Evolutionary conservation across 2,329 filamentous ascomycete species (phyloP).

Genomic region (Ophiostoma perfectum): DNA sequence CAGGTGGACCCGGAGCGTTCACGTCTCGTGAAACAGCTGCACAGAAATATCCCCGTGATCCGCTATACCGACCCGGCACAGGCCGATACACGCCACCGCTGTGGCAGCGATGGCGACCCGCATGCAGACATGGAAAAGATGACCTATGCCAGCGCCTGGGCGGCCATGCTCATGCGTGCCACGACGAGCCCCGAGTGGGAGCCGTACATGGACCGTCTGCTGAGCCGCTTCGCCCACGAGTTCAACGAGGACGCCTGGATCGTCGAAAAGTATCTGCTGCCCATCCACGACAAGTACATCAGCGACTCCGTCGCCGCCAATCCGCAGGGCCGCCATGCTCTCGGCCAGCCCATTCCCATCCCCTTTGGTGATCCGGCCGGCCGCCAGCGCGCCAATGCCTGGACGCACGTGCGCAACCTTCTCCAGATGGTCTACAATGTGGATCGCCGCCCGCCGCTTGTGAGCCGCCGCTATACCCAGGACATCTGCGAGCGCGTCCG

Average conservation of each 20-base stretch:
- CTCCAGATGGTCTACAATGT: slow-evolving; percentile 41
- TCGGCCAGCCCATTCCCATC: background rate
- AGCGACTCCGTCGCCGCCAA: background rate
- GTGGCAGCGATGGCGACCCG: slow-evolving; percentile 42
- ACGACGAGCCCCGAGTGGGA: slow-evolving; percentile 49
- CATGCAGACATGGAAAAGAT: slow-evolving; percentile 53
- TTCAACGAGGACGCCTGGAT: slow-evolving; percentile 69
- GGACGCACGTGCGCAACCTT: slow-evolving; percentile 36
- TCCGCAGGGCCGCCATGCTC: background rate
- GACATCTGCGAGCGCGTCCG: slow-evolving; percentile 42
- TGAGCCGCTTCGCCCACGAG: slow-evolving; percentile 57
- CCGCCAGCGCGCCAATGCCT: slow-evolving; percentile 30
- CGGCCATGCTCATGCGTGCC: slow-evolving; percentile 52
- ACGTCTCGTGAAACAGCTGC: background rate
- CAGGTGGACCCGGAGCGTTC: slow-evolving; percentile 31
- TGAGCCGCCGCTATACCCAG: slow-evolving; percentile 34
- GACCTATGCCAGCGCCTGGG: slow-evolving; percentile 71
- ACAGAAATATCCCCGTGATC: background rate
- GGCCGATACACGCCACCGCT: background rate
- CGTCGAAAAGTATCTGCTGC: slow-evolving; percentile 61
- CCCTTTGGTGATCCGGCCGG: slow-evolving; percentile 18
- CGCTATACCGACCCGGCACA: background rate
- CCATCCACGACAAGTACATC: slow-evolving; percentile 50
- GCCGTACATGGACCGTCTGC: slow-evolving; percentile 58
- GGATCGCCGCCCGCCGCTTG: slow-evolving; percentile 39